A percentile compares a stretch with the other conserved stretches of the same genome.
phyloP scores from a whole-genome alignment of 23 red algal species.

The Cyanidiococcus yangmingshanensis region DNA sequence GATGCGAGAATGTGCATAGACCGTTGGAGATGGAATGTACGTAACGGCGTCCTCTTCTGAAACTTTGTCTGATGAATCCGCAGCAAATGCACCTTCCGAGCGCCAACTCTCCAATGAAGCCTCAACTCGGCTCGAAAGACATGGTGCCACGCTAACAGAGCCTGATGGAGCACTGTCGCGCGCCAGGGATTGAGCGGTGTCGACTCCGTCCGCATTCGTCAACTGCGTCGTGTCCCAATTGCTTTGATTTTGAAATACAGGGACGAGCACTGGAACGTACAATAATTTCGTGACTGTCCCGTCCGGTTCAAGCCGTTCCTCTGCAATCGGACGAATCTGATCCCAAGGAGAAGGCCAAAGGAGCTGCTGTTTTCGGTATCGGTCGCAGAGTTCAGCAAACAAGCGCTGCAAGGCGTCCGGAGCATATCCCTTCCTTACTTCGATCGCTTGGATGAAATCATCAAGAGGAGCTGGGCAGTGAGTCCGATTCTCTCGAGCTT shows the following conservation, averaged over 20 bases:
- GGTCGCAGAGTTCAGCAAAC: background rate
- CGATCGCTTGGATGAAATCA: background rate
- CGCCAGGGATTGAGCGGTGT: background rate
- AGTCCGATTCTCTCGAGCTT: background rate
- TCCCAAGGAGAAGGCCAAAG: background rate
- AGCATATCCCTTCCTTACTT: background rate
- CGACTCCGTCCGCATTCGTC: background rate
- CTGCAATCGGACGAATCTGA: background rate
- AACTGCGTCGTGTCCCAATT: background rate
- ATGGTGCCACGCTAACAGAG: background rate
- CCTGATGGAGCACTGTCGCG: background rate
- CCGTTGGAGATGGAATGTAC: conserved; percentile 7
- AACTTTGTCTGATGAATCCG: background rate
- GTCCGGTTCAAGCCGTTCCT: background rate
- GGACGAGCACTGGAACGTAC: conserved; percentile 14
- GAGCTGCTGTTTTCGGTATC: background rate
- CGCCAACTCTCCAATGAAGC: background rate
- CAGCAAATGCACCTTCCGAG: background rate
- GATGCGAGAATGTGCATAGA: background rate
- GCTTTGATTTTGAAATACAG: background rate
- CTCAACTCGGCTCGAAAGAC: background rate
- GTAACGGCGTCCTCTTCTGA: background rate
- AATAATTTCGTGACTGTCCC: background rate
- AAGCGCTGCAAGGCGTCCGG: background rate
- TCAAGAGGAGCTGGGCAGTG: background rate